A percentile compares a stretch with the other conserved stretches of the same genome.
Conservation (phyloP, 192 early-diverging fungal species). For the Gigaspora rosea region DNA sequence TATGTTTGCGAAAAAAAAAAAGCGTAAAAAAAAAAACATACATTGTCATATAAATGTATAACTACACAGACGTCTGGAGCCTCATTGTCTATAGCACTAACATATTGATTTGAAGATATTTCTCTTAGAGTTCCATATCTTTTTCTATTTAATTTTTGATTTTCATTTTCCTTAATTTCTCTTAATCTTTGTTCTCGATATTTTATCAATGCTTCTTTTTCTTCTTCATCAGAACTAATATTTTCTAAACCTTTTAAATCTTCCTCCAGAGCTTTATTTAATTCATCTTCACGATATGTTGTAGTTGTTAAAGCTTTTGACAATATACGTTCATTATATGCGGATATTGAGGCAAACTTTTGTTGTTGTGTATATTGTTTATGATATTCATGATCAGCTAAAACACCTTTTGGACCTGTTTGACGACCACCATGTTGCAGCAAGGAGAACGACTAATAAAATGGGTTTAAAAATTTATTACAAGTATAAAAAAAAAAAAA, state of each 20-base stretch:
- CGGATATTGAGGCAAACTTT: conserved; percentile 31
- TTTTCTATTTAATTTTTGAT: not conserved
- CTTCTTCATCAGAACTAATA: conserved; percentile 40
- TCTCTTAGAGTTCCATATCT: conserved; percentile 53
- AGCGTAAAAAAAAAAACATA: conserved; percentile 28
- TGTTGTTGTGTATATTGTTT: conserved; percentile 39
- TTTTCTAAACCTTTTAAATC: conserved; percentile 37
- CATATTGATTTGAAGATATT: conserved; percentile 51
- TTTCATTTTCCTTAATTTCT: conserved; percentile 37
- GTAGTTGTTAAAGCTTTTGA: conserved; percentile 51
- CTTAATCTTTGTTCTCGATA: conserved; percentile 47
- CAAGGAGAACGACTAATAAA: not conserved
- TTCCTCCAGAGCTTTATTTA: conserved; percentile 32
- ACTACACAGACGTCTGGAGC: conserved; percentile 49
- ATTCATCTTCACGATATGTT: conserved; percentile 48
- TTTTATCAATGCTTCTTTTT: conserved; percentile 41
- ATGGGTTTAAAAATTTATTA: not conserved
- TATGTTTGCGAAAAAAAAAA: not conserved
- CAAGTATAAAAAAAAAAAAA: not conserved
- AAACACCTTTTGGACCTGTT: conserved; percentile 62
- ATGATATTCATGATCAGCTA: conserved; percentile 56
- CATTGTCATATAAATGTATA: conserved; percentile 56
- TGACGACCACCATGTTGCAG: conserved; percentile 26
- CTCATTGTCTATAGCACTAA: conserved; percentile 53
- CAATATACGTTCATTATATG: conserved; percentile 49